Evolutionary conservation across 2,329 filamentous ascomycete genomes (phyloP).

Genomic region (Penicillium olsonii): DNA sequence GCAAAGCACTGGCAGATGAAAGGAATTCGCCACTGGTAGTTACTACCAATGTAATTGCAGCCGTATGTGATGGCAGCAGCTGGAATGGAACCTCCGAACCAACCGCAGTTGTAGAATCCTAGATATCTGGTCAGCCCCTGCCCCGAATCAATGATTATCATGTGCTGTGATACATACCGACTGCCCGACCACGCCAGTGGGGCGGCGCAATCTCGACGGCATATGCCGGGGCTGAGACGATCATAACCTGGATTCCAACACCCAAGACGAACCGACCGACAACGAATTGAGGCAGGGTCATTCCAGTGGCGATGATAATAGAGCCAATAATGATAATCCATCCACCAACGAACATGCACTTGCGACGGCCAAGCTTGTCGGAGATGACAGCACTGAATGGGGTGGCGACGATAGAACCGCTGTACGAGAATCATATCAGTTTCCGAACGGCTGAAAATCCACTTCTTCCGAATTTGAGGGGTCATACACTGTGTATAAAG

Average conservation of each 20-base stretch:
- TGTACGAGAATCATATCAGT: slow-evolving; percentile 18
- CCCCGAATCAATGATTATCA: too few relatives aligned
- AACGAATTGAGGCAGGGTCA: slow-evolving; percentile 43
- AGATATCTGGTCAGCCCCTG: slow-evolving; percentile 3
- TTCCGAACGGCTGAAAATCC: too few relatives aligned
- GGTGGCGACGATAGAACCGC: slow-evolving; percentile 41
- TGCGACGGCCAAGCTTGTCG: slow-evolving; percentile 48
- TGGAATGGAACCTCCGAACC: slow-evolving; percentile 55
- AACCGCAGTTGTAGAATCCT: slow-evolving; percentile 56
- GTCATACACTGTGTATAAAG: slow-evolving; percentile 52
- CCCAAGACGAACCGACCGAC: slow-evolving; percentile 53
- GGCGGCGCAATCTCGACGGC: slow-evolving; percentile 52
- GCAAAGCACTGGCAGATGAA: slow-evolving; percentile 67
- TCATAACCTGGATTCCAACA: slow-evolving; percentile 51
- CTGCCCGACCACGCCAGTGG: slow-evolving; percentile 54
- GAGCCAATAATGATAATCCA: slow-evolving; percentile 50
- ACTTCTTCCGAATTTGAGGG: neutral
- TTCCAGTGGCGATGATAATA: slow-evolving; percentile 44
- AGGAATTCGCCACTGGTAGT: slow-evolving; percentile 63
- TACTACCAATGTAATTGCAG: slow-evolving; percentile 46
- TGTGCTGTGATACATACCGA: slow-evolving; percentile 28
- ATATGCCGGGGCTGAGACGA: slow-evolving; percentile 52
- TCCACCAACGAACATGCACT: slow-evolving; percentile 50
- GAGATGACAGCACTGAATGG: slow-evolving; percentile 49
- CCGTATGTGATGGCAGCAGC: slow-evolving; percentile 55